Conservation (phyloP, 2,329 filamentous ascomycete species). For the Phaeosphaeria sp. region DNA sequence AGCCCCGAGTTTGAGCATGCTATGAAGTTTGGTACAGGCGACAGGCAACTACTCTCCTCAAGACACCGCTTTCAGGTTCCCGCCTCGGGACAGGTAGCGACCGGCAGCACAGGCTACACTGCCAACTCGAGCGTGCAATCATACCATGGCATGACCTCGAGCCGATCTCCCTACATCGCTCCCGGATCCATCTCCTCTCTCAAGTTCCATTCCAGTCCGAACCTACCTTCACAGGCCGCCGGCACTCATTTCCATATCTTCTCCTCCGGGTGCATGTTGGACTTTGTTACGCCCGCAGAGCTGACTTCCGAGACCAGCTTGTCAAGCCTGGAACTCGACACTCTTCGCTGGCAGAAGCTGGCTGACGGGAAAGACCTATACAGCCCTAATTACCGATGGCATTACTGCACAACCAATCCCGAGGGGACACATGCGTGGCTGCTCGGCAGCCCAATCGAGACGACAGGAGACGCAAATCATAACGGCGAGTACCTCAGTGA, state of each 20-base stretch:
- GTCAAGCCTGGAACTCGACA: constrained; percentile 85
- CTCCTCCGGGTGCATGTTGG: constrained; percentile 88
- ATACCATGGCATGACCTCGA: constrained; percentile 51
- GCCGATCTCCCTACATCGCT: constrained; percentile 60
- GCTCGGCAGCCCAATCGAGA: constrained; percentile 86
- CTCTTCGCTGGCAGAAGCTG: constrained; percentile 91
- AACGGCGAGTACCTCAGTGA: constrained; percentile 94
- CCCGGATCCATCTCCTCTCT: constrained; percentile 89
- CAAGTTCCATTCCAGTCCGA: constrained; percentile 86
- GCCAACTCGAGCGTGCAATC: constrained; percentile 73
- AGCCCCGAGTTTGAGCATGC: constrained; percentile 82
- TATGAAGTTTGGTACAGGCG: constrained; percentile 64
- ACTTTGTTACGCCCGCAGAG: constrained; percentile 91
- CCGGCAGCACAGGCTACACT: constrained; percentile 66
- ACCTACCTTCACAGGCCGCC: constrained; percentile 85
- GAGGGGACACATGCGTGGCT: constrained; percentile 97
- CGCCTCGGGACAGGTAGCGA: constrained; percentile 41
- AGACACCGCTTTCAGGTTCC: constrained; percentile 40
- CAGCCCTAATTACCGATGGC: constrained; percentile 90
- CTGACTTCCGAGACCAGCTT: constrained; percentile 92
- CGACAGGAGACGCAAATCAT: constrained; percentile 67
- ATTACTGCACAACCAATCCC: constrained; percentile 95
- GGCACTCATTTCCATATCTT: constrained; percentile 96
- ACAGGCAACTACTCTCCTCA: constrained; percentile 45
- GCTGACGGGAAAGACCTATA: constrained; percentile 96